A percentile compares a stretch with the other conserved stretches of the same genome.
Conservation (phyloP, 352 stramenopile genomes). For the Elongisporangium anandrum region DNA sequence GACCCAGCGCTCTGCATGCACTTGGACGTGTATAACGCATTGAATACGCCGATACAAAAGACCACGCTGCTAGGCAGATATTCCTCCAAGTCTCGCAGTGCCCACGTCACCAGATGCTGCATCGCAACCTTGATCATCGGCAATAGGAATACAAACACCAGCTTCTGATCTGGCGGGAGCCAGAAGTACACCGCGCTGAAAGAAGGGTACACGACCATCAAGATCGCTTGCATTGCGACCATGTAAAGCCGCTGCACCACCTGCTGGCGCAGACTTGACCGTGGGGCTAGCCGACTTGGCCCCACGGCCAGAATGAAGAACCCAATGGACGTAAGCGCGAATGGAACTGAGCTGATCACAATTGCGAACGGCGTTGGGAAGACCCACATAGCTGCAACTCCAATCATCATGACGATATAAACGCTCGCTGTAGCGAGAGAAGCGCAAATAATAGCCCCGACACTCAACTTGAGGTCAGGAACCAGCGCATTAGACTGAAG, state of each 20-base stretch:
- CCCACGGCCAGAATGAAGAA: neutral
- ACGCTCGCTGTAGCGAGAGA: constrained; percentile 1
- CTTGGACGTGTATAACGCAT: constrained; percentile 19
- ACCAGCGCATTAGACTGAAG: neutral
- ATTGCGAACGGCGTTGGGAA: constrained; percentile 13
- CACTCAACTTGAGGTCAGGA: neutral
- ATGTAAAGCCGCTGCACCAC: neutral
- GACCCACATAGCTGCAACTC: constrained; percentile 9
- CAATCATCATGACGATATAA: constrained; percentile 9
- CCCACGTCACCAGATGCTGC: constrained; percentile 15
- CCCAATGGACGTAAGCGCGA: neutral
- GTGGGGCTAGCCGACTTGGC: neutral
- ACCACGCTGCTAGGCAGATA: neutral
- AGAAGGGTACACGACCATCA: neutral
- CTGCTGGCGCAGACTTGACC: neutral
- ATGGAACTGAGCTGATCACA: neutral
- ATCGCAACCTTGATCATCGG: constrained; percentile 19
- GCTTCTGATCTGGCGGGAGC: neutral
- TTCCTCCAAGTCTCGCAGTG: neutral
- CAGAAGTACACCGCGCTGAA: neutral
- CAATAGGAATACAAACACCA: constrained; percentile 12
- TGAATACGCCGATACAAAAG: constrained; percentile 13
- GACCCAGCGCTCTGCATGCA: constrained; percentile 18
- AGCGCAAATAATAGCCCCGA: neutral
- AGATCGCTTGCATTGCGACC: neutral